phyloP scores from a whole-genome alignment of 345 rosid genomes.

The Dipteronia dyeriana region DNA sequence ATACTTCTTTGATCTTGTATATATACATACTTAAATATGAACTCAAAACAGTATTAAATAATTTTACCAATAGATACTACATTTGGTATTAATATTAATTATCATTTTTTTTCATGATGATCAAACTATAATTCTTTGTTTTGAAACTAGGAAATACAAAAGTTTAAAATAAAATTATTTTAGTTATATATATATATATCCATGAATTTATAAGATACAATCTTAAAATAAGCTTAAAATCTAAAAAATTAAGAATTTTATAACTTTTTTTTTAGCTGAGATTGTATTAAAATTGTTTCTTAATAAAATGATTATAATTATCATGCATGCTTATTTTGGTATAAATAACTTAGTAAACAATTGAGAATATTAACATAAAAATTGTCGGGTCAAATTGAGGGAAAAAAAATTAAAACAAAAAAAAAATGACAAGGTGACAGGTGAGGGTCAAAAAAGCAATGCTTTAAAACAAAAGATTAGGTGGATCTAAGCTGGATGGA shows the following conservation, averaged over 20 bases:
- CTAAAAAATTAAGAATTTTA: not conserved
- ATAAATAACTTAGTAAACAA: not conserved
- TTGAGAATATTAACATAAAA: not conserved
- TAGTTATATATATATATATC: too few relatives aligned
- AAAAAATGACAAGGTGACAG: not conserved
- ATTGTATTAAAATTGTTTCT: not conserved
- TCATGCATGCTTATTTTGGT: not conserved
- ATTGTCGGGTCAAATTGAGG: not conserved
- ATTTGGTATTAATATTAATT: too few relatives aligned
- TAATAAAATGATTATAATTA: too few relatives aligned
- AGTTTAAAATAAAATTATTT: too few relatives aligned
- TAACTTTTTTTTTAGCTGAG: not conserved
- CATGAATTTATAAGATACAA: too few relatives aligned
- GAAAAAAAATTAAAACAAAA: not conserved
- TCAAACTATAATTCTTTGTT: not conserved
- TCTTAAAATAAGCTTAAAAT: not conserved
- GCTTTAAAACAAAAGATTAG: constrained; percentile 31
- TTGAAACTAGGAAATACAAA: not conserved
- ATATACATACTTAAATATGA: not conserved
- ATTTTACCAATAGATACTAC: too few relatives aligned
- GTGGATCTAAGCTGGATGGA: constrained; percentile 32
- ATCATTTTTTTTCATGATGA: too few relatives aligned
- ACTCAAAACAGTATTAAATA: too few relatives aligned
- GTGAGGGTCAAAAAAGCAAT: constrained; percentile 33
- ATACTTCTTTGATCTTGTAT: constrained; percentile 7